A percentile compares a stretch with the other conserved stretches of the same genome.
Conservation (phyloP, 2,329 filamentous ascomycete genomes). For the Fusarium heterosporum region DNA sequence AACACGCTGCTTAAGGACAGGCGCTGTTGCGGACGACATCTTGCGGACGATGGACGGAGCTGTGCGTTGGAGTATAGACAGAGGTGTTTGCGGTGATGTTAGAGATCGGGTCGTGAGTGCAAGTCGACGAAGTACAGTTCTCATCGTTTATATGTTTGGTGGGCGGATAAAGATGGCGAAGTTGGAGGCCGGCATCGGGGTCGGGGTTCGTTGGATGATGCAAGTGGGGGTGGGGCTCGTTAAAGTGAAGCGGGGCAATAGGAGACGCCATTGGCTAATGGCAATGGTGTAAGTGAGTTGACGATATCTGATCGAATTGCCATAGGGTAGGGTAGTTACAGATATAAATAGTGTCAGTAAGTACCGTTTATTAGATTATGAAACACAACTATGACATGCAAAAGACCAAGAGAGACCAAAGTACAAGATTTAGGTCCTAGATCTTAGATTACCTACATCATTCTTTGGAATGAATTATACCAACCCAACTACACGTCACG, state of each 20-base stretch:
- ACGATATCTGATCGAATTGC: not conserved
- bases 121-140: conserved; percentile 28
- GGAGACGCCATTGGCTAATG: conserved; percentile 18
- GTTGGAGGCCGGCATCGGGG: conserved; percentile 22
- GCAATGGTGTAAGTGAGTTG: not conserved
- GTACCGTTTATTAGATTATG: too few species aligned
- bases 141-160: conserved; percentile 28
- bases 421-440: too few species aligned
- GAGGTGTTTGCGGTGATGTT: conserved; percentile 14
- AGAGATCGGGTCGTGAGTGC: conserved; percentile 27
- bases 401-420: too few species aligned
- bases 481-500: too few species aligned
- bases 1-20: conserved; percentile 77
- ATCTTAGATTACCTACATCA: too few species aligned
- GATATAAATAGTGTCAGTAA: too few species aligned
- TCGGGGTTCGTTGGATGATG: conserved; percentile 20
- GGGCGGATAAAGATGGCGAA: conserved; percentile 1
- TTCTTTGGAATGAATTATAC: too few species aligned
- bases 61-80: conserved; percentile 34
- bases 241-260: conserved; percentile 33
- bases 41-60: conserved; percentile 47
- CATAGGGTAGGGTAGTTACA: too few species aligned
- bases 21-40: conserved; percentile 51
- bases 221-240: conserved; percentile 36
- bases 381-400: too few species aligned